Evolutionary conservation across 495 filamentous ascomycete genomes (phyloP).

Genomic region (Aspergillus kassunensis): DNA sequence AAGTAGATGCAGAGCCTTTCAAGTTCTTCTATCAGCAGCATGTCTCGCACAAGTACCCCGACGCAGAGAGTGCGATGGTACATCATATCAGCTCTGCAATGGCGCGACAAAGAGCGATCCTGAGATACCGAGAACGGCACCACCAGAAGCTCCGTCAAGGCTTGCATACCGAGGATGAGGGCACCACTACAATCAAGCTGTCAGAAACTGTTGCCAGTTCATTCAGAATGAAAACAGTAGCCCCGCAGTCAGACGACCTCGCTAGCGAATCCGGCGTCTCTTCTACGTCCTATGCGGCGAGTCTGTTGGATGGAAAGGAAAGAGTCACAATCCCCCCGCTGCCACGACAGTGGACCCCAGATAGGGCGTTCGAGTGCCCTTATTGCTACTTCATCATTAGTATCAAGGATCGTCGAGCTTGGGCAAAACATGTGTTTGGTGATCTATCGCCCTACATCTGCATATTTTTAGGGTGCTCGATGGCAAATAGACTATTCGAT

Average conservation of each 20-base stretch:
- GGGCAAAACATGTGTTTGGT: constrained; percentile 25
- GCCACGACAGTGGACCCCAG: constrained; percentile 1
- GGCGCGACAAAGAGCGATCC: constrained; percentile 5
- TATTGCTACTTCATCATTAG: constrained; percentile 25
- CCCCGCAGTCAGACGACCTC: not conserved
- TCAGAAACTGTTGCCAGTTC: constrained; percentile 12
- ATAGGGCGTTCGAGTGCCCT: constrained; percentile 23
- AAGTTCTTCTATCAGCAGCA: constrained; percentile 9
- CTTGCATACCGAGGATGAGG: not conserved
- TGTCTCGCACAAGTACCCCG: constrained; percentile 14
- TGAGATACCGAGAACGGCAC: constrained; percentile 19
- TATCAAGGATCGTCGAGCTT: constrained; percentile 3
- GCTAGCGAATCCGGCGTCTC: not conserved
- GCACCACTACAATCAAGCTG: not conserved
- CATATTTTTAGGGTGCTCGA: constrained; percentile 15
- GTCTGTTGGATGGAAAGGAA: not conserved
- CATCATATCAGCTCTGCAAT: constrained; percentile 18
- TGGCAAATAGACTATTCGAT: constrained; percentile 16
- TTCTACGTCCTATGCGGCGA: constrained; percentile 8
- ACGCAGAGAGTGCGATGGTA: not conserved
- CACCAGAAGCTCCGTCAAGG: constrained; percentile 12
- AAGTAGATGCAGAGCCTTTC: constrained; percentile 7
- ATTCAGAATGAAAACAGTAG: not conserved
- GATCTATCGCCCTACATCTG: constrained; percentile 30
- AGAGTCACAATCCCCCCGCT: constrained; percentile 2